Conservation (phyloP, 208 protist species). For the Leishmania guyanensis region DNA sequence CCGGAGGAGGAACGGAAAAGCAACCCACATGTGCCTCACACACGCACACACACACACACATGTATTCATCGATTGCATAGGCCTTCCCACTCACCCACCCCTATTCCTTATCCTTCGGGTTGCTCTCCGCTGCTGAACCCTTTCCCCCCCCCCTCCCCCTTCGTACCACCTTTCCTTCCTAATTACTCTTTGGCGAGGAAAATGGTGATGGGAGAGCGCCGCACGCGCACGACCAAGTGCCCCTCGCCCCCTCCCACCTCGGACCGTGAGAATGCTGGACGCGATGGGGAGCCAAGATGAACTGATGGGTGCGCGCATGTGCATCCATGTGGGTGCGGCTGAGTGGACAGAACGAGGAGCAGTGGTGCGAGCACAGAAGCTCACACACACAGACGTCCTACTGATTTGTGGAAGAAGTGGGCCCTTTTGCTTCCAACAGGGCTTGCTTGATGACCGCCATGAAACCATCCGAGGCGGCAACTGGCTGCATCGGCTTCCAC, state of each 20-base stretch:
- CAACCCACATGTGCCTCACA: not conserved
- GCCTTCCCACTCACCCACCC: no score
- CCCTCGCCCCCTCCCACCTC: not conserved
- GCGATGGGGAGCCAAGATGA: not conserved
- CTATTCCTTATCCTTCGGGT: no score
- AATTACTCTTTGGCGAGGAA: not conserved
- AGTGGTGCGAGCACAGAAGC: not conserved
- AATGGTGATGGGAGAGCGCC: not conserved
- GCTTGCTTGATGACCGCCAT: slow-evolving; percentile 28
- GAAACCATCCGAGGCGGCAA: slow-evolving; percentile 27
- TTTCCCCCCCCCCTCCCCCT: not conserved
- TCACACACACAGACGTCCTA: not conserved
- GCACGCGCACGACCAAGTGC: not conserved
- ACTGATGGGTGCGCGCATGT: not conserved
- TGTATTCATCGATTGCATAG: no score
- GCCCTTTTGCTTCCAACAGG: not conserved
- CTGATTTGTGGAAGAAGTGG: not conserved
- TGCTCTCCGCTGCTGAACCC: no score
- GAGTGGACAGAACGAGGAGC: not conserved
- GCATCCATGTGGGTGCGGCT: not conserved
- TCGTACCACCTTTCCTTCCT: not conserved
- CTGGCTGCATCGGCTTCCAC: slow-evolving; percentile 52
- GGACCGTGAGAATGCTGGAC: not conserved
- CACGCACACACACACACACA: not conserved
- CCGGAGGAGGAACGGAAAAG: not conserved